Base-by-base conservation (phyloP, 371 early-diverging fungal species). In the Mortierella sp. region DNA sequence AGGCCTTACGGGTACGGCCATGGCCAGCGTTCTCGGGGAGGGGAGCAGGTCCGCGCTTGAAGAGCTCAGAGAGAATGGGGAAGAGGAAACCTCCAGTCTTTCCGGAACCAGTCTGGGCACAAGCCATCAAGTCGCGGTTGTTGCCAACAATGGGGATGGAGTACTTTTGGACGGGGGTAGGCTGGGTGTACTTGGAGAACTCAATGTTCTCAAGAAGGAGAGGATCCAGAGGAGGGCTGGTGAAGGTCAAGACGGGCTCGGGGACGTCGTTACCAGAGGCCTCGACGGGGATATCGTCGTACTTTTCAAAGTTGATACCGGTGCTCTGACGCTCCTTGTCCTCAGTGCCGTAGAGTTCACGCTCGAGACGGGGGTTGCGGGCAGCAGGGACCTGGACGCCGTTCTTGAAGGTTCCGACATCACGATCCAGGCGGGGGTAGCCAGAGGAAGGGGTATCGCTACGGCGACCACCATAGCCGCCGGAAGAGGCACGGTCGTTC, bases 241-340 rank as follows among this genome's bases (percentile, higher is more conserved):
- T 90, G 74, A 93, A 93, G 73, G 73, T 61, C 68, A 85, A 68
- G 65, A 97, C 92, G 16, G 94, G 89, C 74, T 92, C 91, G 19
- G 97, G 96, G 11, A 92, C 92, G 71, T 95, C 88, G 68, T 90
- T 86, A n/a, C 98, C 98, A 16, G 93, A 94, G 5, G 94, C 95
- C 68, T 98, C 97, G 48, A 97, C 98, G 11, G 99, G 99, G 68
- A 99, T 99, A 86, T 97, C 95, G 68, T 97, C 96, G 87, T 99
- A 99, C 79, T 96, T 97, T 68, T 96, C 96, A 93, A 98, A 98
- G 88, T 98, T 98, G 87, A 98, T 98, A 24, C 99, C 99, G 31
- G 95, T 93, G 85, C 90, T 90, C 80, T 88, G 89, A 53, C 89
- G 89, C 74, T 94, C 94, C 63, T 86, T 86, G 55, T 94, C 93